Evolutionary conservation across 1,139 yeast genomes (phyloP).

Genomic region (Debaryomyces subglobosus): DNA sequence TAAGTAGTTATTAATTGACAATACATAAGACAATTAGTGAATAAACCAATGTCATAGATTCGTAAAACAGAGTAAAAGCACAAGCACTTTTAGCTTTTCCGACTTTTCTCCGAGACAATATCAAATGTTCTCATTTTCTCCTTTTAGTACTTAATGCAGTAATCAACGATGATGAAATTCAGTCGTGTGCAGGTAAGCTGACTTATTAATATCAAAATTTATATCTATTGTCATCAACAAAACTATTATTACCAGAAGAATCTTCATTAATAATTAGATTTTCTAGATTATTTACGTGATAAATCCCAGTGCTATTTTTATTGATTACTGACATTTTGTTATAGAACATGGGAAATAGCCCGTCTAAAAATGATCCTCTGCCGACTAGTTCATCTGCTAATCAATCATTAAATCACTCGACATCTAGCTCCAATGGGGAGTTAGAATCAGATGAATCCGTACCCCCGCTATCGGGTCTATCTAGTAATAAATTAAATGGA

Average conservation of each 20-base stretch:
- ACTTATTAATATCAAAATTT: neutral
- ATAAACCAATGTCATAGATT: neutral
- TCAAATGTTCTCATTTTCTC: neutral
- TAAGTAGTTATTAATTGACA: neutral
- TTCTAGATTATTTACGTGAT: conserved; percentile 4
- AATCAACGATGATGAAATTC: neutral
- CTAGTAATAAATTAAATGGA: conserved; percentile 13
- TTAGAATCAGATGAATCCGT: conserved; percentile 49
- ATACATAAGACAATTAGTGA: conserved; percentile 1
- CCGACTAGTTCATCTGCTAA: conserved; percentile 36
- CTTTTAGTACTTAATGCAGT: neutral
- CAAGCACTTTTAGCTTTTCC: neutral
- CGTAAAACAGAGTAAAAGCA: neutral
- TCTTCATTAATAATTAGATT: conserved; percentile 3
- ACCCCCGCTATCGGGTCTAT: conserved; percentile 48
- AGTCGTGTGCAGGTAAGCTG: neutral
- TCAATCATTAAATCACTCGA: conserved; percentile 16
- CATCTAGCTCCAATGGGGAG: conserved; percentile 32
- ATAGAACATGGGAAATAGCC: conserved; percentile 58
- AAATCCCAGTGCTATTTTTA: neutral
- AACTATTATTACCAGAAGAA: neutral
- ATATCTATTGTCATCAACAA: neutral
- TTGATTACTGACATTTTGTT: neutral
- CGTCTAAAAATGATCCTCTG: conserved; percentile 57
- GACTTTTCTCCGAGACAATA: neutral